Evolutionary conservation across 768 basidiomycete species (phyloP).

Genomic region (Boletus huronensis): DNA sequence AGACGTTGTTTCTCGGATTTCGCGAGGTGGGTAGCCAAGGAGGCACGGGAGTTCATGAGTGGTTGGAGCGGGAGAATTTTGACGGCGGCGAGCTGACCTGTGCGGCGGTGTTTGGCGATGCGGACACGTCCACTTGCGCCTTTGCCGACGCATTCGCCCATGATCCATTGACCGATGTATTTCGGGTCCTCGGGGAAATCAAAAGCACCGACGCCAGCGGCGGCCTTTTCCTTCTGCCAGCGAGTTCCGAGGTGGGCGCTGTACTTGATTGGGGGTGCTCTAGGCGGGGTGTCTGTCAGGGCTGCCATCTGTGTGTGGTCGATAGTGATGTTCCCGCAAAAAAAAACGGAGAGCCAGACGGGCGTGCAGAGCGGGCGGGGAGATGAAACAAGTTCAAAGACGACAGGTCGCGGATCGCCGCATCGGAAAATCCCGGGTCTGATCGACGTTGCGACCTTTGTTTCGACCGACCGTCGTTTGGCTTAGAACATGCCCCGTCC

Average conservation of each 20-base stretch:
- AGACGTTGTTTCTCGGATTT: slow-evolving; percentile 80
- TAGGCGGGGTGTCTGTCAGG: slow-evolving; percentile 55
- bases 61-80: slow-evolving; percentile 91
- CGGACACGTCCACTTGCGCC: slow-evolving; percentile 93
- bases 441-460: too few relatives aligned
- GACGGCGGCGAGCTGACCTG: slow-evolving; percentile 90
- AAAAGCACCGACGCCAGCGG: slow-evolving; percentile 69
- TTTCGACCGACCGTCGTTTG: too few relatives aligned
- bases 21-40: slow-evolving; percentile 59
- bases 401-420: not conserved
- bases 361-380: slow-evolving; percentile 5
- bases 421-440: not conserved
- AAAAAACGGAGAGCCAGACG: not conserved
- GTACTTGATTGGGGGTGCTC: slow-evolving; percentile 71
- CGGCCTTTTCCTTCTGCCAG: slow-evolving; percentile 86
- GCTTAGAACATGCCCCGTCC: slow-evolving; percentile 12
- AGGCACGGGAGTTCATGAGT: slow-evolving; percentile 67
- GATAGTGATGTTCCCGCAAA: slow-evolving; percentile 15
- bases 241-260: slow-evolving; percentile 69
- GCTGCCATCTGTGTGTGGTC: slow-evolving; percentile 30
- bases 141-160: slow-evolving; percentile 92
- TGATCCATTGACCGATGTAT: slow-evolving; percentile 85
- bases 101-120: slow-evolving; percentile 81
- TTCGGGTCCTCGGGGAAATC: slow-evolving; percentile 84
- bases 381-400: slow-evolving; percentile 3